Percentiles rank a stretch among this genome's conserved stretches.
These are phyloP conservation scores for Ganoderma sinense DNA, from an alignment of 1,284 basidiomycete species.

Conservation along the genomic window DNA sequence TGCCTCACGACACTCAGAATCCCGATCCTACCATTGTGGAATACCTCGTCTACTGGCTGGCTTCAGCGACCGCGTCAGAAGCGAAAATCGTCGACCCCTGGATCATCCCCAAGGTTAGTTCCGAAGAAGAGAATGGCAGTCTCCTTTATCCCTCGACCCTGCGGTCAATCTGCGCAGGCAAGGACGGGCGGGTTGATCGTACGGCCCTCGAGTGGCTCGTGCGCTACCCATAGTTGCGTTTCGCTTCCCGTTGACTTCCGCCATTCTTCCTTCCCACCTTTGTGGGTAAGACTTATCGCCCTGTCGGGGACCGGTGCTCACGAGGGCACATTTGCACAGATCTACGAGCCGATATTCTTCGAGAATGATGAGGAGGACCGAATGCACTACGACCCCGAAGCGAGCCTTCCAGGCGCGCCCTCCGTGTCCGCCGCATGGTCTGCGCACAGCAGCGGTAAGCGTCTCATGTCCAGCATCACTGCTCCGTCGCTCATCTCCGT, in stretches of 20 bases:
- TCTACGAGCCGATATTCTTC: constrained; percentile 6
- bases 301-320: constrained; percentile 6
- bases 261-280: constrained; percentile 36
- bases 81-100: constrained; percentile 27
- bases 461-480: background rate
- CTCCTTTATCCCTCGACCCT: constrained; percentile 48
- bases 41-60: constrained; percentile 40
- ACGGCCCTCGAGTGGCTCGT: constrained; percentile 35
- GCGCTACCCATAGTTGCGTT: constrained; percentile 18
- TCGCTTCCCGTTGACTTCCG: constrained; percentile 1
- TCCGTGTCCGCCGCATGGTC: constrained; percentile 5
- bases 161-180: constrained; percentile 48
- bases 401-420: background rate
- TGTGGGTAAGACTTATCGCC: constrained; percentile 33
- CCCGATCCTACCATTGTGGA: constrained; percentile 39
- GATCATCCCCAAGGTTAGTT: constrained; percentile 42
- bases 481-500: background rate
- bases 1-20: constrained; percentile 9
- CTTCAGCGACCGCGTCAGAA: constrained; percentile 32
- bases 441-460: constrained; percentile 2
- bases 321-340: constrained; percentile 2
- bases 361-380: background rate
- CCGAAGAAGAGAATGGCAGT: constrained; percentile 23
- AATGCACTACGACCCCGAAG: background rate
- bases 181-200: constrained; percentile 33